Conservation (phyloP, 106 monocot genomes). For the Ottelia alismoides region DNA sequence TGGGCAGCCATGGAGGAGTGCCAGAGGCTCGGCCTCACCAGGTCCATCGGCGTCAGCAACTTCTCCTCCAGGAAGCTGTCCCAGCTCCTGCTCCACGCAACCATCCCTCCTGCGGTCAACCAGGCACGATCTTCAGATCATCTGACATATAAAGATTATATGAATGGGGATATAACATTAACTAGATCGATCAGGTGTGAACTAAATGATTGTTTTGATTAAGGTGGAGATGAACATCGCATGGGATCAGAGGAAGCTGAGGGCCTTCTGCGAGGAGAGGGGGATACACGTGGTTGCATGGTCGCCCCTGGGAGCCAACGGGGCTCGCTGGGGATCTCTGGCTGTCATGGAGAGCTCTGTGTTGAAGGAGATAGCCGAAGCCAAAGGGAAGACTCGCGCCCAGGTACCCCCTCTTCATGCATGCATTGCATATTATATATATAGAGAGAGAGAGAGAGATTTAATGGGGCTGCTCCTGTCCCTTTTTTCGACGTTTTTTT, state of each 20-base stretch:
- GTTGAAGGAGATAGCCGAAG: constrained; percentile 22
- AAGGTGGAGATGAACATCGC: constrained; percentile 42
- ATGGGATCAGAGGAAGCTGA: constrained; percentile 45
- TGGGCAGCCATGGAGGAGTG: constrained; percentile 79
- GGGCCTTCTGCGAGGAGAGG: constrained; percentile 25
- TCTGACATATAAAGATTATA: too few species aligned
- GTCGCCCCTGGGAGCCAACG: constrained; percentile 28
- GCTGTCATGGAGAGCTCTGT: constrained; percentile 13
- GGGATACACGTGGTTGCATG: constrained; percentile 23
- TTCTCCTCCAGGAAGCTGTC: constrained; percentile 61
- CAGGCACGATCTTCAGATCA: constrained; percentile 48
- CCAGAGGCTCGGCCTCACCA: constrained; percentile 48
- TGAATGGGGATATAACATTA: too few species aligned
- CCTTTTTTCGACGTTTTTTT: too few species aligned
- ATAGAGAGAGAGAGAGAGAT: too few species aligned
- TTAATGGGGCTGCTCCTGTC: not conserved
- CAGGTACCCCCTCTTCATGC: constrained; percentile 11
- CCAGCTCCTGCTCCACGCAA: constrained; percentile 36
- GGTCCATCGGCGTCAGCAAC: constrained; percentile 80
- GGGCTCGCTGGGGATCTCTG: constrained; percentile 23
- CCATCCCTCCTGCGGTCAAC: constrained; percentile 56
- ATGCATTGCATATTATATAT: not conserved
- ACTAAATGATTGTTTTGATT: not conserved
- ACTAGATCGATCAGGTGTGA: too few species aligned
- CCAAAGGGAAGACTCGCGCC: constrained; percentile 30